Evolutionary conservation across 1,139 yeast genomes (phyloP).

Genomic region (Geotrichum phurueaensis): DNA sequence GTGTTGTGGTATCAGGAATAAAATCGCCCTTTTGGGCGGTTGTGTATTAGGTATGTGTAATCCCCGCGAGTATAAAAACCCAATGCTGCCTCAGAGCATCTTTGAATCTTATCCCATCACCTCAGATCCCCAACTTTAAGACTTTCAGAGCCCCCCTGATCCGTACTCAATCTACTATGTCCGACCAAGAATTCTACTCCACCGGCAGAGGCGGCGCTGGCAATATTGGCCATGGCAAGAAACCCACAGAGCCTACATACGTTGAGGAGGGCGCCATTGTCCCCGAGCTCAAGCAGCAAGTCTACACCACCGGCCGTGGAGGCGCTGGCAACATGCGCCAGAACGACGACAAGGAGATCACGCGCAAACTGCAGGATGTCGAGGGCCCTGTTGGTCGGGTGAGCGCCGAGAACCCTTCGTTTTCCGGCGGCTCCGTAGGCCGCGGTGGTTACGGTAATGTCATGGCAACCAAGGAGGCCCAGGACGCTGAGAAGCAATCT

Average conservation of each 20-base stretch:
- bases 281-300: slow-evolving; percentile 51
- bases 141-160: not conserved
- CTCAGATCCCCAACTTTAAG: not conserved
- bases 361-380: slow-evolving; percentile 67
- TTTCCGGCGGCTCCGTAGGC: slow-evolving; percentile 33
- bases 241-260: slow-evolving; percentile 47
- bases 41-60: not conserved
- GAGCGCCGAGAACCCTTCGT: slow-evolving; percentile 23
- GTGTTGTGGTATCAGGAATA: not conserved
- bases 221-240: slow-evolving; percentile 47
- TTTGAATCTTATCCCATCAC: not conserved
- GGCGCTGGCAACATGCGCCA: slow-evolving; percentile 71
- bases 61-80: not conserved
- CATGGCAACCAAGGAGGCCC: slow-evolving; percentile 26
- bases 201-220: slow-evolving; percentile 84
- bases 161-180: not conserved
- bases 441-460: slow-evolving; percentile 40
- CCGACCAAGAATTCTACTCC: slow-evolving; percentile 33
- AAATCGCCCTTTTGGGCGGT: not conserved
- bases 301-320: slow-evolving; percentile 72
- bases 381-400: slow-evolving; percentile 38
- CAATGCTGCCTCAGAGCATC: not conserved
- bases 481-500: slow-evolving; percentile 18
- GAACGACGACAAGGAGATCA: slow-evolving; percentile 55
- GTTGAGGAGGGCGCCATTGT: slow-evolving; percentile 41